A percentile compares a stretch with the other conserved stretches of the same genome.
These are phyloP conservation scores for Trametes cinnabarina DNA, from an alignment of 768 basidiomycete species.

Conservation along the genomic window DNA sequence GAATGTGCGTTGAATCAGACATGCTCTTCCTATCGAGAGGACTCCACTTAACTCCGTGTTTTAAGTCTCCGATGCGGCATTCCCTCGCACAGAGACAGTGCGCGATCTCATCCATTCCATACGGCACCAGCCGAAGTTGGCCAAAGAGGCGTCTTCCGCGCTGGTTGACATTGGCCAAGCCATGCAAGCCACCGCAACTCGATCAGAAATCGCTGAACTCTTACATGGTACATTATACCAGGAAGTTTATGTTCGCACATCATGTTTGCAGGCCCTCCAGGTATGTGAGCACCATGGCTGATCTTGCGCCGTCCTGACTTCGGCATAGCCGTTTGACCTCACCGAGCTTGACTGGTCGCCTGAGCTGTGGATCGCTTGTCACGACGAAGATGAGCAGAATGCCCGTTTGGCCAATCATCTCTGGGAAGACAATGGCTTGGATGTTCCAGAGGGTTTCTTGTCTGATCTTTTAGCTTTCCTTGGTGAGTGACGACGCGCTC, in stretches of 20 bases:
- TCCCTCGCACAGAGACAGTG: constrained; percentile 72
- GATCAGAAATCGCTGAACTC: constrained; percentile 62
- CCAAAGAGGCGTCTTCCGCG: constrained; percentile 79
- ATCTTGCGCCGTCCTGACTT: background rate
- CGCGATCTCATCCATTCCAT: constrained; percentile 71
- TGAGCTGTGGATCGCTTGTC: constrained; percentile 82
- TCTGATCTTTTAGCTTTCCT: constrained; percentile 60
- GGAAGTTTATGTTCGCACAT: constrained; percentile 83
- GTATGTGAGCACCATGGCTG: constrained; percentile 36
- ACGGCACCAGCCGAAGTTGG: constrained; percentile 71
- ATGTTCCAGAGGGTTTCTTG: constrained; percentile 71
- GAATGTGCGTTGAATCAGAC: constrained; percentile 55
- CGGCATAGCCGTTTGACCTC: constrained; percentile 79
- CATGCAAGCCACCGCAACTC: constrained; percentile 60
- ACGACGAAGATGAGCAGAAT: constrained; percentile 90
- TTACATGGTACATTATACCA: constrained; percentile 76
- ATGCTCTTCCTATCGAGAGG: too few species aligned
- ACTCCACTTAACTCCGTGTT: background rate
- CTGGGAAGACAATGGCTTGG: constrained; percentile 96
- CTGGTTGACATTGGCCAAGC: constrained; percentile 81
- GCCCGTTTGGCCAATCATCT: constrained; percentile 72
- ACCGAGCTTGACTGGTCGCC: constrained; percentile 94
- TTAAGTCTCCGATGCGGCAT: constrained; percentile 65
- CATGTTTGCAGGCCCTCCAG: constrained; percentile 89
- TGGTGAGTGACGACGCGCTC: constrained; percentile 44